Evolutionary conservation across 176 grass and related monocot species (phyloP).

Genomic region (Musa itinerans): DNA sequence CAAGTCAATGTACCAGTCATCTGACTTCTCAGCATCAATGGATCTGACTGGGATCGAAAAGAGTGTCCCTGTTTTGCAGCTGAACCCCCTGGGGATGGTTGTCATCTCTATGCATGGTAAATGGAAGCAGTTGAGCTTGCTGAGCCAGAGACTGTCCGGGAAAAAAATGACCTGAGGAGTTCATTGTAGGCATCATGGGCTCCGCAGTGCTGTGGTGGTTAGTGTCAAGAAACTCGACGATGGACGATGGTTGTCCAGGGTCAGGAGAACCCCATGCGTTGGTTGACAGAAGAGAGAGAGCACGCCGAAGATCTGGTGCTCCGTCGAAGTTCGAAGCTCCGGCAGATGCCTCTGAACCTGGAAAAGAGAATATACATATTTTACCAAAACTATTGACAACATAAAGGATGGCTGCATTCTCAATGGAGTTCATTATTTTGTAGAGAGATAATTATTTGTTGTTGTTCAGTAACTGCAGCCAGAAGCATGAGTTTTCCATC

Average conservation of each 20-base stretch:
- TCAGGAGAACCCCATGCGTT: constrained; percentile 15
- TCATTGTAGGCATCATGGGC: not conserved
- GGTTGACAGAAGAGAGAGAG: constrained; percentile 27
- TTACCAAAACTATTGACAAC: not conserved
- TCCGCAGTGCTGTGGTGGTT: not conserved
- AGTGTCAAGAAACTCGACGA: not conserved
- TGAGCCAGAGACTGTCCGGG: not conserved
- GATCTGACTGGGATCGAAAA: constrained; percentile 4
- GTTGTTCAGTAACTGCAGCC: too few species aligned
- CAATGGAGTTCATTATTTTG: too few species aligned
- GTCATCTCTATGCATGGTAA: not conserved
- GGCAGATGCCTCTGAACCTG: constrained; percentile 17
- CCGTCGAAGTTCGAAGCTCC: constrained; percentile 20
- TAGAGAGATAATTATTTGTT: too few species aligned
- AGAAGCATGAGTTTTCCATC: too few species aligned
- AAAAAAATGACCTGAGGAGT: not conserved
- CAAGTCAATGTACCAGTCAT: not conserved
- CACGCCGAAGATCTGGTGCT: constrained; percentile 24
- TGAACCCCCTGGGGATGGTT: constrained; percentile 7
- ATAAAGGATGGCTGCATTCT: too few species aligned
- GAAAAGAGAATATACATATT: not conserved
- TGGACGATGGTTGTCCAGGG: constrained; percentile 6
- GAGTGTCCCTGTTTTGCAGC: not conserved
- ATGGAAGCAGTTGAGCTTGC: constrained; percentile 5
- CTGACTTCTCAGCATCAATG: not conserved